Evolutionary conservation across 495 filamentous ascomycete genomes (phyloP), one percentile per base, ranked within the genome.

Genomic region (Lasiosphaeria ovina): DNA sequence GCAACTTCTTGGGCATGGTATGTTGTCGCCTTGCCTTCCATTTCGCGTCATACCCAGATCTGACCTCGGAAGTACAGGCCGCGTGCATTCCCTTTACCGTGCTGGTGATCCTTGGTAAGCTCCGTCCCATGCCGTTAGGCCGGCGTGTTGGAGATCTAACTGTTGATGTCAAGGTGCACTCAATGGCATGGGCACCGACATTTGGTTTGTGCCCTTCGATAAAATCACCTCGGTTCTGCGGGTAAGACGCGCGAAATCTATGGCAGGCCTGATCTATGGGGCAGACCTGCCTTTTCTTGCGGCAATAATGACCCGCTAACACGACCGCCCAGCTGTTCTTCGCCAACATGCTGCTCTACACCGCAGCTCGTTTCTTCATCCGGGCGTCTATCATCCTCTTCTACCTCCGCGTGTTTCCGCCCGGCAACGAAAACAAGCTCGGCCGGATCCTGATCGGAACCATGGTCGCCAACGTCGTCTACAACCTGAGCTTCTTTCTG

Each of bases 351-450:
- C 42, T 76, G 16, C 55, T 77, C 49, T 81, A 81, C 66, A 71
- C 74, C 16, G 53, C 62, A 12, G 65, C 74, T 3, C 69, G 76
- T 36, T 73, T 69, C 64, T 56, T 76, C 24, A 69, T 76, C 34
- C 79, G 79, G 34, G 64, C 77, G 44, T 80, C 77, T 10, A 76
- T 83, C 62, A 74, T 82, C 14, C 68, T 82, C 62, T 76, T 82
- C 65, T 81, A 79, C 69, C 68, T 83, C 7, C 78, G 79, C 42
- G 74, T 82, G 49, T 81, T 83, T 57, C 76, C 75, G 7, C 35
- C 56, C 6, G 34, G 61, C 35, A 24, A 54, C 51, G 42, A 61
- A 14, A 63, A 57, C 47, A 67, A 64, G 38, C 52, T 64, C 9
- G 73, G 78, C 48, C 66, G 71, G 12, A 33, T 70, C 1, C 24